A percentile compares a stretch with the other conserved stretches of the same genome.
Conservation (phyloP, 805 yeast species). For the Pichia scutulata region DNA sequence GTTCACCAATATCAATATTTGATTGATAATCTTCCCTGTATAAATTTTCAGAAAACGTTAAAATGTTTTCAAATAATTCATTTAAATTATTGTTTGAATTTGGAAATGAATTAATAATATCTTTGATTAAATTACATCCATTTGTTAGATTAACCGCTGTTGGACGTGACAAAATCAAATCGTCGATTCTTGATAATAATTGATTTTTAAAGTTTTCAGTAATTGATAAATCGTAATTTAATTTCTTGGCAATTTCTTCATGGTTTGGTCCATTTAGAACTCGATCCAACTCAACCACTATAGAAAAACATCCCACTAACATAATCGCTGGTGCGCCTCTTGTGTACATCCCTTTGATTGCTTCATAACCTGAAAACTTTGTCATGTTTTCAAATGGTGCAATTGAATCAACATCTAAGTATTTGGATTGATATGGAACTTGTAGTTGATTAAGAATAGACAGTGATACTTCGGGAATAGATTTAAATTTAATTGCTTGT, state of each 20-base stretch:
- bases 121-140: constrained; percentile 51
- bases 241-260: constrained; percentile 13
- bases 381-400: constrained; percentile 41
- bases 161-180: constrained; percentile 73
- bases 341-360: constrained; percentile 87
- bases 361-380: constrained; percentile 60
- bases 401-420: constrained; percentile 52
- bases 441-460: constrained; percentile 71
- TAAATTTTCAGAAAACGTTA: constrained; percentile 43
- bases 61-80: constrained; percentile 28
- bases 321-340: constrained; percentile 99
- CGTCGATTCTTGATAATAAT: constrained; percentile 47
- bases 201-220: constrained; percentile 27
- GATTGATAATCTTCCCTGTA: constrained; percentile 73
- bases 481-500: constrained; percentile 64
- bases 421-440: constrained; percentile 72
- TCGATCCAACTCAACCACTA: constrained; percentile 59
- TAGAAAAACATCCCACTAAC: constrained; percentile 81
- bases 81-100: constrained; percentile 17
- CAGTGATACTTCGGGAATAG: constrained; percentile 33
- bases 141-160: constrained; percentile 91
- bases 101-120: constrained; percentile 9
- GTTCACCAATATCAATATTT: constrained; percentile 68
- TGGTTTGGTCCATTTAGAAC: constrained; percentile 21
- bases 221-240: constrained; percentile 20